Base-by-base conservation (phyloP, 768 basidiomycete genomes). In the Russula brevipes region DNA sequence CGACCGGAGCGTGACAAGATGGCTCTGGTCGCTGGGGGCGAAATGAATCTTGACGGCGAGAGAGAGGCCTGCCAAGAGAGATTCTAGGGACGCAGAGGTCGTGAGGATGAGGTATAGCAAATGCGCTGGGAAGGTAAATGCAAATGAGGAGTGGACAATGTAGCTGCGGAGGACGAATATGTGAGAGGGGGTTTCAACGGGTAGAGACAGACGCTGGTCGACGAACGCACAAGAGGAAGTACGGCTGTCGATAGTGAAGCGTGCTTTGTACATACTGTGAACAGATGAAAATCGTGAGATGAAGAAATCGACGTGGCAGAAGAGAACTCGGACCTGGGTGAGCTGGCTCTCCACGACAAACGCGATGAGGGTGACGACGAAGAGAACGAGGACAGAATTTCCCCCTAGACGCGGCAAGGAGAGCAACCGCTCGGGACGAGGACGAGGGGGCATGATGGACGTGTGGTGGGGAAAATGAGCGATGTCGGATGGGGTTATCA, bases 91-190 rank as follows among this genome's bases (percentile, higher is more conserved):
- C 41, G 81, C 73, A 49, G 79, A 72, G 17, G 83, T 79, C 44
- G 78, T 81, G 51, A 80, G 56, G 7, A 75, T 72, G 33, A 98
- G 82, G 69, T 85, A 84, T 30, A 85, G 66, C 19, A 95, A 73
- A 76, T 98, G 96, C 12, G 91, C 69, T 0, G 94, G 94, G 66
- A 95, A 88, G 67, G 91, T 84, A 65, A 95, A 69, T 17, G 79
- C 70, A 73, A 98, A 89, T 1, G 82, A 79, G 3, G 91, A 88
- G 73, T 98, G 96, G 4, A 94, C 93, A 59, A 94, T 72, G 74
- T 89, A 97, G 74, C 93, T 94, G 70, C 16, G 39, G n/a, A 12
- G 4, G n/a, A 30, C 14, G 36, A 33, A 46, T n/a, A 5, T 8
- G 60, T 54, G 46, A 60, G 41, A 53, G 52, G 49, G 24, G 53